Evolutionary conservation across 2,329 filamentous ascomycete genomes (phyloP).

Genomic region (Xylaria sp.): DNA sequence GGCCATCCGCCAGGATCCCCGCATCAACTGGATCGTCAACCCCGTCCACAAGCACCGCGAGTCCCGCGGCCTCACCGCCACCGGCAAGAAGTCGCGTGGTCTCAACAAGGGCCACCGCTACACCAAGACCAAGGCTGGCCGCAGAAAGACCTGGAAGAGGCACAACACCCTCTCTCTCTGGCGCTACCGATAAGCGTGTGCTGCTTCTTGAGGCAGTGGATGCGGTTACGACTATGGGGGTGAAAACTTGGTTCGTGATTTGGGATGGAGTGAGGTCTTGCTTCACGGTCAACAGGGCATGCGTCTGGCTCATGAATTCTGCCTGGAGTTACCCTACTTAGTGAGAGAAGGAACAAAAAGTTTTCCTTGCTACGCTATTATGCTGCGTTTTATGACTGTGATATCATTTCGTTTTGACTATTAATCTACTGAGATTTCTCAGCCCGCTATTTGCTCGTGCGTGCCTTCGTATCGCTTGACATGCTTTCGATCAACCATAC

Average conservation of each 20-base stretch:
- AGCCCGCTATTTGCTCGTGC: background rate
- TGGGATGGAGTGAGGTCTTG: constrained; percentile 46
- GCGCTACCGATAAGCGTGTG: constrained; percentile 83
- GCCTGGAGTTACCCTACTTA: constrained; percentile 49
- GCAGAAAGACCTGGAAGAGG: constrained; percentile 99
- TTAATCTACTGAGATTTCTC: constrained; percentile 21
- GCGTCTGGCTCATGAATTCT: constrained; percentile 48
- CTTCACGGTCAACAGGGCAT: constrained; percentile 47
- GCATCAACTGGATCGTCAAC: constrained; percentile 99
- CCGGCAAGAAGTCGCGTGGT: constrained; percentile 99
- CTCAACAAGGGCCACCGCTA: constrained; percentile 99
- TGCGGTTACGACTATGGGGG: constrained; percentile 34
- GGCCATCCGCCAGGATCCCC: constrained; percentile 97
- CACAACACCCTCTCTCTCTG: constrained; percentile 99
- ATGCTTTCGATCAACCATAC: background rate
- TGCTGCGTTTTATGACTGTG: constrained; percentile 31
- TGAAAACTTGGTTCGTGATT: constrained; percentile 45
- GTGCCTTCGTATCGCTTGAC: constrained; percentile 2
- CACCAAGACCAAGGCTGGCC: constrained; percentile 97
- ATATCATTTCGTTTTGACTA: constrained; percentile 35
- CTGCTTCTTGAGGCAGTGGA: constrained; percentile 37
- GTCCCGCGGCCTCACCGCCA: constrained; percentile 94
- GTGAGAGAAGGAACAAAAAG: constrained; percentile 47
- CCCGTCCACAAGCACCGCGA: constrained; percentile 99
- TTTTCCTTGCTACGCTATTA: constrained; percentile 41